Base-by-base conservation (phyloP, 441 rosid genomes). In the Manihot esculenta region DNA sequence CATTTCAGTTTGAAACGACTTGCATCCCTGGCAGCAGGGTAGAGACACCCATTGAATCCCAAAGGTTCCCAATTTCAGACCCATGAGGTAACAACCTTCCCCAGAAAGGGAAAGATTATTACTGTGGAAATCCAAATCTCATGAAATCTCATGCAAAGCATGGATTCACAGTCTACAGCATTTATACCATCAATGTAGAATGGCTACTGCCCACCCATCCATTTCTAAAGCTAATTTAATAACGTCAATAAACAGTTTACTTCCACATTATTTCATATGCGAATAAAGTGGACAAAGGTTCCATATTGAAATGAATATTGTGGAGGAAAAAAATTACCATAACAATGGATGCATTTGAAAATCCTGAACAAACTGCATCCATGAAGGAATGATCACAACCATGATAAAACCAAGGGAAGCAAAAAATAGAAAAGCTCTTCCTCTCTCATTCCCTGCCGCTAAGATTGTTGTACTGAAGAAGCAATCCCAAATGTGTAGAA, bases 301-400 rank as follows among this genome's bases (percentile, higher is more conserved):
- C 27, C 18, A 20, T 44, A 66, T 18, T 58, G 13, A 44, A 54
- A 67, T 44, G 18, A 61, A 64, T 45, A 66, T 67, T 45, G 21
- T 62, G 56, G n/a, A 49, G 44, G 41, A 63, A 58, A 63, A 44
- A 55, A 65, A 70, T 64, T 90, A 95, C 98, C 99, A 91, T 77
- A 89, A 72, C 20, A 85, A 48, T 61, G 97, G 98, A 80, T 95
- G 99, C 65, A 74, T 80, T 53, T 85, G 68, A 86, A 95, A 95
- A 70, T 86, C 83, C 27, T 80, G 90, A 72, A 91, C 93, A 74
- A 87, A 81, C 76, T 87, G 91, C 89, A 93, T 93, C 99, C 98
- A 93, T 38, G 83, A 82, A 58, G 98, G 99, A 47, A 84, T 75
- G 64, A 88, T 65, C 61, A 78, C 69, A 18, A 76, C 47, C 85